phyloP scores from a whole-genome alignment of 768 basidiomycete species.

The Mycena polygramma region DNA sequence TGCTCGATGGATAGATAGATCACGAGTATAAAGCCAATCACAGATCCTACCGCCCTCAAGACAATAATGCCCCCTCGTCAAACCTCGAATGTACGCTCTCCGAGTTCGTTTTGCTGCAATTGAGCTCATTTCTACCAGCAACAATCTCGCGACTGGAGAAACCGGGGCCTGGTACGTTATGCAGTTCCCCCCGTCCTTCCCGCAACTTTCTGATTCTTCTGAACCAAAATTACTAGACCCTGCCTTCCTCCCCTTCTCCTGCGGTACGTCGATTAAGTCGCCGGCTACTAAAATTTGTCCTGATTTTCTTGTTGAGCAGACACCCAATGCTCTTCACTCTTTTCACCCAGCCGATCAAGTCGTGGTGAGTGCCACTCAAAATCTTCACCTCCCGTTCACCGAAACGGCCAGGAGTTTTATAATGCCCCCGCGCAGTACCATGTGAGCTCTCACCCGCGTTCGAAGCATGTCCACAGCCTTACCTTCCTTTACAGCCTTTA shows the following conservation, averaged over 20 bases:
- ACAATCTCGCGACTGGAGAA: background rate
- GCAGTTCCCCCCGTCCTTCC: conserved; percentile 1
- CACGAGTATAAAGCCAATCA: background rate
- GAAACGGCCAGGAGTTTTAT: background rate
- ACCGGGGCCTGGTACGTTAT: background rate
- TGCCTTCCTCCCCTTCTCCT: conserved; percentile 2
- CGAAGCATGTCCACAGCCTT: conserved; percentile 21
- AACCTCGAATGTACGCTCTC: background rate
- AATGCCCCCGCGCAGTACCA: background rate
- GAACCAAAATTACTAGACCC: conserved; percentile 10
- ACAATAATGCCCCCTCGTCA: conserved; percentile 10
- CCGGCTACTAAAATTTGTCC: background rate
- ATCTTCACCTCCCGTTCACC: background rate
- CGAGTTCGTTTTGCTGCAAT: background rate
- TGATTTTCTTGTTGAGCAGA: background rate
- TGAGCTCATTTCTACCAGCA: background rate
- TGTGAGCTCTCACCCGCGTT: conserved; percentile 10
- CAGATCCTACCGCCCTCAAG: background rate
- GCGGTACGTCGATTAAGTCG: background rate
- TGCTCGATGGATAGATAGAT: background rate
- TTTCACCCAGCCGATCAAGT: conserved; percentile 1
- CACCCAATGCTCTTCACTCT: background rate
- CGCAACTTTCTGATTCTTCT: conserved; percentile 14
- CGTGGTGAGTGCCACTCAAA: background rate
- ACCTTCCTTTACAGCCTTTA: conserved; percentile 9